Evolutionary conservation across 306 rosid genomes (phyloP).

Genomic region (Sechiopsis laciniata): DNA sequence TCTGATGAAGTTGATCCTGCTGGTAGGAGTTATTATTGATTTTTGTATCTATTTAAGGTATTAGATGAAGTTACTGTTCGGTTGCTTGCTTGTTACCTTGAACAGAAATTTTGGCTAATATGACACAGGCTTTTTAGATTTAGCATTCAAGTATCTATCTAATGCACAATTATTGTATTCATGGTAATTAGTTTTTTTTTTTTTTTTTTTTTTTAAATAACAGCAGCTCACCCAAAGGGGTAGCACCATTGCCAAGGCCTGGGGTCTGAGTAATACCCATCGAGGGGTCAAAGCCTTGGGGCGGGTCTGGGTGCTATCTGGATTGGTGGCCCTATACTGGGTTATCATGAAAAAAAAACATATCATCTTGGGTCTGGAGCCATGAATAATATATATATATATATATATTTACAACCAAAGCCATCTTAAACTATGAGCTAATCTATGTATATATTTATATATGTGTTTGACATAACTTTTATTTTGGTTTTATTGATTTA

Average conservation of each 20-base stretch:
- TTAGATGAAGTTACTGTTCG: neutral
- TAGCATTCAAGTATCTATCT: neutral
- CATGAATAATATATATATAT: neutral
- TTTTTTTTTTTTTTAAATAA: slow-evolving; percentile 1
- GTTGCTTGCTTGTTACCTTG: neutral
- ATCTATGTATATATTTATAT: neutral
- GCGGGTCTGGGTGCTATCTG: neutral
- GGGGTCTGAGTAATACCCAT: neutral
- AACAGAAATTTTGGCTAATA: neutral
- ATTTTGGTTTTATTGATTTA: neutral
- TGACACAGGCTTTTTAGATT: slow-evolving; percentile 7
- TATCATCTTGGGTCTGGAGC: neutral
- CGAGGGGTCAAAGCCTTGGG: neutral
- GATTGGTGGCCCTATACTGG: neutral
- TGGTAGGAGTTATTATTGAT: slow-evolving; percentile 36
- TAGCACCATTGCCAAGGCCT: neutral
- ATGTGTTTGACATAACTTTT: neutral
- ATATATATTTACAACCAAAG: neutral
- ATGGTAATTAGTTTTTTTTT: neutral
- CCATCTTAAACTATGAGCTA: neutral
- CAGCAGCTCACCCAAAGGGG: neutral
- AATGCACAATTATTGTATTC: neutral
- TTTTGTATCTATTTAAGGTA: slow-evolving; percentile 18
- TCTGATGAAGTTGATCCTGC: slow-evolving; percentile 34
- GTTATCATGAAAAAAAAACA: neutral